Evolutionary conservation across 2,329 filamentous ascomycete genomes (phyloP).

Genomic region (Bimuria novae-zelandiae): DNA sequence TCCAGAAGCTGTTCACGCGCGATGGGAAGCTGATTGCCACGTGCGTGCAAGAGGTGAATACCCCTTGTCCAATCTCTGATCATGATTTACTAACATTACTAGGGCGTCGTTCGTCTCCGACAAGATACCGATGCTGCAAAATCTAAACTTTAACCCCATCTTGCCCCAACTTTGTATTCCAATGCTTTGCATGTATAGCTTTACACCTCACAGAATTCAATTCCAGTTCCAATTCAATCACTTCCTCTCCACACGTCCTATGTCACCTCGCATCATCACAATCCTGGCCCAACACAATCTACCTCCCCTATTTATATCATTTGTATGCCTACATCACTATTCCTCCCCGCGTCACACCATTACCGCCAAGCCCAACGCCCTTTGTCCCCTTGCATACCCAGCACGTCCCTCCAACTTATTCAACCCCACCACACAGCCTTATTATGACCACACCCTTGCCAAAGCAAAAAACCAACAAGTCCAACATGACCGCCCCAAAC

Average conservation of each 20-base stretch:
- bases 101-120: constrained; percentile 23
- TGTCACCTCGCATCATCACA: background rate
- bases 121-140: constrained; percentile 16
- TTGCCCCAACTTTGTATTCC: background rate
- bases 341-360: background rate
- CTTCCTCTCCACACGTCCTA: background rate
- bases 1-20: constrained; percentile 71
- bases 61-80: background rate
- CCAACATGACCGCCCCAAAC: too few relatives aligned
- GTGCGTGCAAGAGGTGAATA: constrained; percentile 73
- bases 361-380: background rate
- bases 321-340: background rate
- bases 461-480: too few relatives aligned
- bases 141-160: constrained; percentile 13
- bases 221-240: background rate
- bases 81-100: background rate
- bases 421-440: too few relatives aligned
- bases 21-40: constrained; percentile 77
- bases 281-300: background rate
- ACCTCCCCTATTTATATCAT: background rate
- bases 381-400: background rate
- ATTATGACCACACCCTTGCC: too few relatives aligned
- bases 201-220: background rate
- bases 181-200: background rate
- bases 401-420: background rate